Percentiles rank a stretch among this genome's conserved stretches.
These are phyloP conservation scores for Dactylonectria macrodidyma DNA, from an alignment of 2,329 filamentous ascomycete genomes.

Conservation along the genomic window DNA sequence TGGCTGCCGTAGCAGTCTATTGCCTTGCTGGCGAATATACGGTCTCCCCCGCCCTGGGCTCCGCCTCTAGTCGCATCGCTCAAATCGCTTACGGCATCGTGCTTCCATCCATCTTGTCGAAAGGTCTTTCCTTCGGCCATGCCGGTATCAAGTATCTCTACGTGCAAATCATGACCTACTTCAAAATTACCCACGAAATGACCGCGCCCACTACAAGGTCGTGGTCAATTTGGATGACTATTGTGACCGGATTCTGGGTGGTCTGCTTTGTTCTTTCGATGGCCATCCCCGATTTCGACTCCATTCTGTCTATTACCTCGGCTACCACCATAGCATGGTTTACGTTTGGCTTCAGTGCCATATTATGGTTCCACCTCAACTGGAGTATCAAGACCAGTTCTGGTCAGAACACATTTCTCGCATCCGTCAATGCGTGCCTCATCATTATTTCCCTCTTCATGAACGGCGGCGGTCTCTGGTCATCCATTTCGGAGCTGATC, in stretches of 20 bases:
- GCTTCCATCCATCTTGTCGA: conserved; percentile 37
- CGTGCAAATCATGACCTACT: conserved; percentile 35
- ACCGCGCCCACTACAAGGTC: conserved; percentile 26
- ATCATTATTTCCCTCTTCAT: conserved; percentile 35
- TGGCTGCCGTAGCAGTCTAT: conserved; percentile 37
- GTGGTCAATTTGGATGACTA: conserved; percentile 42
- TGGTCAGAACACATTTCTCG: too few relatives aligned
- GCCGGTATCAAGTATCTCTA: conserved; percentile 43
- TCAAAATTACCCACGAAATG: conserved; percentile 33
- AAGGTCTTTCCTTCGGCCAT: conserved; percentile 38
- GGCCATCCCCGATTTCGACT: conserved; percentile 42
- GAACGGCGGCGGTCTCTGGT: conserved; percentile 37
- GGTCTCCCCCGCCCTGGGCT: conserved; percentile 39
- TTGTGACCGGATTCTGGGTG: conserved; percentile 37
- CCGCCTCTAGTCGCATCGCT: conserved; percentile 33
- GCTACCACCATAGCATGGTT: conserved; percentile 43
- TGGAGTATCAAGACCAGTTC: conserved; percentile 22
- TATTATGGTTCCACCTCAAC: conserved; percentile 38
- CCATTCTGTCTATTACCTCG: conserved; percentile 41
- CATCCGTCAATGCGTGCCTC: conserved; percentile 38
- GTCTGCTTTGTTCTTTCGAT: conserved; percentile 43
- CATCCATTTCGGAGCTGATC: conserved; percentile 36
- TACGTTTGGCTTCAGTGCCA: conserved; percentile 38
- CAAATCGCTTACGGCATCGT: conserved; percentile 44
- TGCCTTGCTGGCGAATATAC: conserved; percentile 38